A percentile compares a stretch with the other conserved stretches of the same genome.
phyloP scores from a whole-genome alignment of 208 protist genomes.

The Phytomonas francai region DNA sequence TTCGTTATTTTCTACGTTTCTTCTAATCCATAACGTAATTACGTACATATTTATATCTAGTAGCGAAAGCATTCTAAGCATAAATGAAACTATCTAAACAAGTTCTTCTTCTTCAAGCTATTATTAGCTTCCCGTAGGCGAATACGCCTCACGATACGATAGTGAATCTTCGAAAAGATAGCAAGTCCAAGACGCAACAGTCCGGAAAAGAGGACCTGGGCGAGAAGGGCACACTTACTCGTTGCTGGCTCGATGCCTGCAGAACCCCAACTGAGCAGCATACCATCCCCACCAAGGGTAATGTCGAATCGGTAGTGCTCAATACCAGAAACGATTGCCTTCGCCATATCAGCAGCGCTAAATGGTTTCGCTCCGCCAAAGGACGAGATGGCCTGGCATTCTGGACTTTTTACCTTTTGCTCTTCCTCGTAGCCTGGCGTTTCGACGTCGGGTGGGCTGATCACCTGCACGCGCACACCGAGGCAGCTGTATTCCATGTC shows the following conservation, averaged over 20 bases:
- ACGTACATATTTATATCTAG: neutral
- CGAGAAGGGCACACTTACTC: constrained; percentile 33
- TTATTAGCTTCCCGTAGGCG: constrained; percentile 15
- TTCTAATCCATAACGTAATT: neutral
- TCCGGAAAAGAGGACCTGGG: constrained; percentile 31
- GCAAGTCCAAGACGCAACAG: constrained; percentile 51
- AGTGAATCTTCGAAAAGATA: constrained; percentile 61
- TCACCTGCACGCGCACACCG: constrained; percentile 73
- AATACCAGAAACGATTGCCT: constrained; percentile 42
- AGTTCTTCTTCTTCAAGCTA: constrained; percentile 16
- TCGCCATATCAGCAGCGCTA: constrained; percentile 39
- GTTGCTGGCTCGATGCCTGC: constrained; percentile 67
- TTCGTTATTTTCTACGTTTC: neutral
- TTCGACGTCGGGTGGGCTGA: constrained; percentile 78
- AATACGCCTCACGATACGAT: constrained; percentile 59
- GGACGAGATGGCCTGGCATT: constrained; percentile 68
- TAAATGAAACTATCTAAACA: constrained; percentile 5
- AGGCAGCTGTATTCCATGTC: constrained; percentile 81
- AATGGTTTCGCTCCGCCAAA: constrained; percentile 63
- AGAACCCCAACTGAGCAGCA: constrained; percentile 37
- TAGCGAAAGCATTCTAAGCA: neutral
- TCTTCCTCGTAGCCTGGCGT: constrained; percentile 78
- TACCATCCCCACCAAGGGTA: constrained; percentile 56
- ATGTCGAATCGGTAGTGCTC: constrained; percentile 72
- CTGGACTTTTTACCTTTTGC: constrained; percentile 76